phyloP scores from a whole-genome alignment of 2,329 filamentous ascomycete genomes.

The Cryphonectria carpinicola region DNA sequence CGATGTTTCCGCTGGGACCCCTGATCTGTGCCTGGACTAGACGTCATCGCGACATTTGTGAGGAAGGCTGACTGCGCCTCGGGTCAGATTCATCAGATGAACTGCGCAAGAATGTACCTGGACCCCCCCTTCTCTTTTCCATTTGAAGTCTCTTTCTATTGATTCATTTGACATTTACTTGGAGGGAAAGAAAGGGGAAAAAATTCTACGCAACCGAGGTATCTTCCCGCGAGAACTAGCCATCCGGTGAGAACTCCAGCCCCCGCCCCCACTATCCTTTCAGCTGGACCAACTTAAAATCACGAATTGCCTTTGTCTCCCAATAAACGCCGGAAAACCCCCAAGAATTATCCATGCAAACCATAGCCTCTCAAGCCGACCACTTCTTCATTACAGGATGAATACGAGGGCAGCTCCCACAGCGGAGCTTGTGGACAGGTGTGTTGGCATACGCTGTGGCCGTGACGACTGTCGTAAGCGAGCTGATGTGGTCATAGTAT shows the following conservation, averaged over 20 bases:
- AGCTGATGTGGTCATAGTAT: constrained; percentile 8
- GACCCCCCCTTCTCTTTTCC: neutral
- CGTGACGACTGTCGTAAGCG: constrained; percentile 7
- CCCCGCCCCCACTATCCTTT: neutral
- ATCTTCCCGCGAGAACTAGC: neutral
- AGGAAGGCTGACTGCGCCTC: neutral
- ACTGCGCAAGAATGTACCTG: neutral
- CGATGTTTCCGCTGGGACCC: neutral
- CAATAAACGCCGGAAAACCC: neutral
- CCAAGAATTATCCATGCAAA: neutral
- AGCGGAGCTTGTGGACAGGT: constrained; percentile 14
- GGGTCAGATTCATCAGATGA: neutral
- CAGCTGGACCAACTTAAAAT: neutral
- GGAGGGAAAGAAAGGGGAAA: too few species aligned
- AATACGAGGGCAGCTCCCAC: constrained; percentile 22
- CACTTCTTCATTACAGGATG: constrained; percentile 8
- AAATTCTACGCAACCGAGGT: neutral
- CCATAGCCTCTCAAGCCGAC: neutral
- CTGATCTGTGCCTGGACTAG: neutral
- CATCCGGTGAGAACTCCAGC: neutral
- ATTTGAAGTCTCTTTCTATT: neutral
- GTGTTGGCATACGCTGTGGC: constrained; percentile 20
- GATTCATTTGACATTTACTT: neutral
- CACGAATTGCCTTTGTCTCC: neutral
- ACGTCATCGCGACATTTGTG: neutral